These are phyloP conservation scores for Chenopodium suecicum DNA, from an alignment of 148 eudicot genomes.

Conservation along the genomic window DNA sequence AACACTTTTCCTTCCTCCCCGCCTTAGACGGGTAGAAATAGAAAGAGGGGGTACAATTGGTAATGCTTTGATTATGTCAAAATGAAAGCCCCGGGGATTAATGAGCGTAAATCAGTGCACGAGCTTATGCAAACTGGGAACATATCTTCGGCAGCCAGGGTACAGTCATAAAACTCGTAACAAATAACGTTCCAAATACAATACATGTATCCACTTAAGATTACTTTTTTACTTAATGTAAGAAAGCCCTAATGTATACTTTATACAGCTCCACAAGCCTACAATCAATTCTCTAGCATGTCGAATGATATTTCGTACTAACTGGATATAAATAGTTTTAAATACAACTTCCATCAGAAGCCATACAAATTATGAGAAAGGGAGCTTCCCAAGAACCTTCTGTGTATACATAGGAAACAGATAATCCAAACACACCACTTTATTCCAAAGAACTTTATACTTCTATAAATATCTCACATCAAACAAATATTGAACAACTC, in stretches of 20 bases:
- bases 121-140: too few relatives aligned
- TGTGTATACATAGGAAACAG: neutral
- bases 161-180: too few relatives aligned
- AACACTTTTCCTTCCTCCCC: too few relatives aligned
- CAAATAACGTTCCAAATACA: neutral
- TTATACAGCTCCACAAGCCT: neutral
- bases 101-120: too few relatives aligned
- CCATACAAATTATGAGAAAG: neutral
- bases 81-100: too few relatives aligned
- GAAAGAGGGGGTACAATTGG: too few relatives aligned
- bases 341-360: neutral
- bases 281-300: neutral
- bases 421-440: neutral
- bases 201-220: neutral
- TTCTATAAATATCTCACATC: neutral
- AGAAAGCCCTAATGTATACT: neutral
- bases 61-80: too few relatives aligned
- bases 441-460: neutral
- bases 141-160: too few relatives aligned
- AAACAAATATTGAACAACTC: neutral
- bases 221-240: too few relatives aligned
- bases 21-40: too few relatives aligned
- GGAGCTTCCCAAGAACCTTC: neutral
- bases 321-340: neutral
- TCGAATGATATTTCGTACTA: neutral